Conservation (phyloP, 495 filamentous ascomycete genomes). For the Talaromyces wortmannii region DNA sequence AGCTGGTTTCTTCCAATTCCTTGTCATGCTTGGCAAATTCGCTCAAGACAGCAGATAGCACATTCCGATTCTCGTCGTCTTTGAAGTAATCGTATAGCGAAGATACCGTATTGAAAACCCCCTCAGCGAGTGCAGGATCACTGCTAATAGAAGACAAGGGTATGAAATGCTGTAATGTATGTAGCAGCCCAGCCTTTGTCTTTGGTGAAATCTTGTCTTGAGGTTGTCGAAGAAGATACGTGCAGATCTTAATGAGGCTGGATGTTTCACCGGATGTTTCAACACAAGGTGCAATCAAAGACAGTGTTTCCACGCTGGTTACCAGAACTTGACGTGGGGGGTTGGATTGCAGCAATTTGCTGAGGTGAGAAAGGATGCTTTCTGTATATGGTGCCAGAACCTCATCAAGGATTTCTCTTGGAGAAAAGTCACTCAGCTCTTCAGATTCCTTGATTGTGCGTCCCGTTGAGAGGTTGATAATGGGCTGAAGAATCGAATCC, state of each 20-base stretch:
- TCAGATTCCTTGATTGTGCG: constrained; percentile 35
- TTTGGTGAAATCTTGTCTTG: constrained; percentile 70
- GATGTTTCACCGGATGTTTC: constrained; percentile 59
- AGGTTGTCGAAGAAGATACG: constrained; percentile 79
- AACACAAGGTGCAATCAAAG: constrained; percentile 67
- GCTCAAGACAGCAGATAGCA: constrained; percentile 62
- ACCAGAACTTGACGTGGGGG: constrained; percentile 65
- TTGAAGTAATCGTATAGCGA: constrained; percentile 83
- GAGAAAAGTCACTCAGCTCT: constrained; percentile 45
- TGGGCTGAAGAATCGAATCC: constrained; percentile 54
- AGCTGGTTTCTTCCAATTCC: constrained; percentile 55
- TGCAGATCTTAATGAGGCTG: constrained; percentile 66
- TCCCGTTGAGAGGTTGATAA: constrained; percentile 50
- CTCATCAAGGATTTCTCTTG: constrained; percentile 45
- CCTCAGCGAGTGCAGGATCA: constrained; percentile 32
- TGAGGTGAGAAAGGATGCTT: constrained; percentile 56
- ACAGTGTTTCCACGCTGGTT: constrained; percentile 69
- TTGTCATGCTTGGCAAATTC: constrained; percentile 59
- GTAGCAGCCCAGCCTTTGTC: constrained; percentile 73
- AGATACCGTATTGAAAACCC: constrained; percentile 55
- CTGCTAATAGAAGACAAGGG: constrained; percentile 51
- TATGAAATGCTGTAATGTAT: constrained; percentile 68
- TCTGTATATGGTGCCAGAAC: constrained; percentile 68
- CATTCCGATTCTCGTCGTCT: constrained; percentile 64
- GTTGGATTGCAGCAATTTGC: constrained; percentile 65